Conservation (phyloP, 2,329 filamentous ascomycete species). For the Nannizzia gypsea region DNA sequence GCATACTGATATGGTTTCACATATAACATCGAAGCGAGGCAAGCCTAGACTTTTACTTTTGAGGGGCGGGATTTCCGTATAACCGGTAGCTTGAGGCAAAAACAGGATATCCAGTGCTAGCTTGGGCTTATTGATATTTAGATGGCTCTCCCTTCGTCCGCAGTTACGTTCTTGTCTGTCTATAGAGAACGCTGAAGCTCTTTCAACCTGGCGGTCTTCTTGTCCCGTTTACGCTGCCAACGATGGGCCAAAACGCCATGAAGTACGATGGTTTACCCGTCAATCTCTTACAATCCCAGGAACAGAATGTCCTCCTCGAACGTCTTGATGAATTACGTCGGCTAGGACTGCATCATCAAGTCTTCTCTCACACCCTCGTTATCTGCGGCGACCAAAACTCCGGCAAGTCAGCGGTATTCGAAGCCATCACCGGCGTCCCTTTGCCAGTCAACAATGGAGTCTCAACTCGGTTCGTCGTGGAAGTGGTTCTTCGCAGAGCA, state of each 20-base stretch:
- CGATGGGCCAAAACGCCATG: background rate
- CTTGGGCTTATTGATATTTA: background rate
- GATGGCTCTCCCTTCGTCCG: conserved; percentile 1
- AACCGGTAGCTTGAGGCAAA: background rate
- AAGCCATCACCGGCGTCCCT: conserved; percentile 14
- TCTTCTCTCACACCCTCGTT: conserved; percentile 13
- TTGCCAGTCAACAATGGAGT: conserved; percentile 34
- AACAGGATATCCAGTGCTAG: background rate
- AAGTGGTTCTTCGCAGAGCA: conserved; percentile 40
- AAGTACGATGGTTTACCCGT: conserved; percentile 7
- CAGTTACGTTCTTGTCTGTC: background rate
- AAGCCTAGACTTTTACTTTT: background rate
- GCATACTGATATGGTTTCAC: background rate
- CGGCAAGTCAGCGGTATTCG: conserved; percentile 15
- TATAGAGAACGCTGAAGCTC: background rate
- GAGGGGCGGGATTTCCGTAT: background rate
- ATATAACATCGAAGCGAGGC: conserved; percentile 1
- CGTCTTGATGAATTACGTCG: conserved; percentile 15
- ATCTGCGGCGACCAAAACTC: conserved; percentile 14
- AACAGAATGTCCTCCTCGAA: conserved; percentile 12
- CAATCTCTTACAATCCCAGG: conserved; percentile 13
- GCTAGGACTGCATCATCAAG: conserved; percentile 13
- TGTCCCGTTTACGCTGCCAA: background rate
- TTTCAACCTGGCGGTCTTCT: background rate
- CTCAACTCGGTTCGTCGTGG: conserved; percentile 50